Percentiles rank a stretch among this genome's conserved stretches.
phyloP scores from a whole-genome alignment of 306 rosid species.

The Glycine latifolia region DNA sequence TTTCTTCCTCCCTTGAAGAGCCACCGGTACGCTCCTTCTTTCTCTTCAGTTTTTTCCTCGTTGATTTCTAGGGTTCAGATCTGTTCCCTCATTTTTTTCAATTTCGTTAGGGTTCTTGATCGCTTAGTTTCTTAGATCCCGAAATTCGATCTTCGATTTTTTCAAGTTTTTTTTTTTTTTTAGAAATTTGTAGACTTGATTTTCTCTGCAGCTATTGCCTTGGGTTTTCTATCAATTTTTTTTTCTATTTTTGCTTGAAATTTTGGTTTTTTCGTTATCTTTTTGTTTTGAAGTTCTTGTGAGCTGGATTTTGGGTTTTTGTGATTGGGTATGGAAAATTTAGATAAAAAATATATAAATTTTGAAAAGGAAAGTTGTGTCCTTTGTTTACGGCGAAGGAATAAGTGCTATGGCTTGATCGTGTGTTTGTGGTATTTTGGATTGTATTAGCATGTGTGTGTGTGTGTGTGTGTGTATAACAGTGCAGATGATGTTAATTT shows the following conservation, averaged over 20 bases:
- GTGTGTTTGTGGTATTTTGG: background rate
- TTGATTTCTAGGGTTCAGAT: slow-evolving; percentile 27
- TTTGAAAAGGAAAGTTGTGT: background rate
- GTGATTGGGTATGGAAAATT: background rate
- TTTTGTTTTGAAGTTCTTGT: background rate
- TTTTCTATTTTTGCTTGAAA: background rate
- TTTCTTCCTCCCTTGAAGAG: slow-evolving; percentile 25
- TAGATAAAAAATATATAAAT: background rate
- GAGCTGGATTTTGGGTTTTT: background rate
- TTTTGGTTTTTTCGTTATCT: background rate
- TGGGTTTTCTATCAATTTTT: background rate
- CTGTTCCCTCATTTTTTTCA: background rate
- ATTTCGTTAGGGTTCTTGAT: slow-evolving; percentile 30
- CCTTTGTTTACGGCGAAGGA: background rate
- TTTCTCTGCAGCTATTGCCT: background rate
- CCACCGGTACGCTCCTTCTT: slow-evolving; percentile 32
- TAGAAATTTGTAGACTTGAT: background rate
- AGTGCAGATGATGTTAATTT: background rate
- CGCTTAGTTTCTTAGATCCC: background rate
- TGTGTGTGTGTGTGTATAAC: too few species aligned
- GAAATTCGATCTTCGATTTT: background rate
- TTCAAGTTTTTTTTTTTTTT: too few species aligned
- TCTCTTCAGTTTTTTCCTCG: background rate
- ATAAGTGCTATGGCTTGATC: background rate
- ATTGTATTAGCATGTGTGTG: slow-evolving; percentile 20